Percentiles rank a stretch among this genome's conserved stretches.
phyloP scores from a whole-genome alignment of 805 yeast genomes.

The Ogataea paraovalis region DNA sequence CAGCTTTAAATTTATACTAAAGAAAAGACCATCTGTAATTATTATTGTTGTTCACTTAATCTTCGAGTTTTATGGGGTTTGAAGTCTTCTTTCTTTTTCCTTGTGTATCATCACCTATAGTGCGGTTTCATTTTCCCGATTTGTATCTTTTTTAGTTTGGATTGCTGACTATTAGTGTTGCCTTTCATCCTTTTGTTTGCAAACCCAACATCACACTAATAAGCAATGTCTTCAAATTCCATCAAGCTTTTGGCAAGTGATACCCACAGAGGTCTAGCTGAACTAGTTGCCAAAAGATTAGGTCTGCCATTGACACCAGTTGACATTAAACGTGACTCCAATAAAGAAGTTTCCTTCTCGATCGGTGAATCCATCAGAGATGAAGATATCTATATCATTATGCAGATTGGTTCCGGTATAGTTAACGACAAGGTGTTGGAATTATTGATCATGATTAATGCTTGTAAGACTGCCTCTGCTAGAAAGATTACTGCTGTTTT shows the following conservation, averaged over 20 bases:
- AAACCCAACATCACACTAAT: too few relatives aligned
- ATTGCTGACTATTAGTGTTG: too few relatives aligned
- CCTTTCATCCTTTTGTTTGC: too few relatives aligned
- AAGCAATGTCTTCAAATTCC: conserved; percentile 65
- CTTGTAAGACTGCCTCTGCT: conserved; percentile 80
- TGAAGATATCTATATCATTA: conserved; percentile 75
- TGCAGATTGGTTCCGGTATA: conserved; percentile 75
- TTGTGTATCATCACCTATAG: too few relatives aligned
- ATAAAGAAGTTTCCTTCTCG: conserved; percentile 71
- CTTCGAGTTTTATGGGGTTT: too few relatives aligned
- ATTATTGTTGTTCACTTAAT: too few relatives aligned
- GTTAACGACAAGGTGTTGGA: conserved; percentile 76
- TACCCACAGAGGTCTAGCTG: conserved; percentile 64
- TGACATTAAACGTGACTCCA: conserved; percentile 60
- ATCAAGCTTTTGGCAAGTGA: conserved; percentile 67
- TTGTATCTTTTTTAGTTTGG: too few relatives aligned
- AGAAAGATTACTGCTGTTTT: conserved; percentile 78
- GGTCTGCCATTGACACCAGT: conserved; percentile 61
- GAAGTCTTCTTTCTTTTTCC: too few relatives aligned
- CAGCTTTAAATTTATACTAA: too few relatives aligned
- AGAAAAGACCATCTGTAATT: too few relatives aligned
- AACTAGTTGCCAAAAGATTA: conserved; percentile 58
- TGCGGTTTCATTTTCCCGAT: too few relatives aligned
- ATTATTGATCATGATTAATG: conserved; percentile 71
- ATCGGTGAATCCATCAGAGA: conserved; percentile 82